These are phyloP conservation scores for Colletotrichum sp. DNA, from an alignment of 2,329 filamentous ascomycete species.

Conservation along the genomic window DNA sequence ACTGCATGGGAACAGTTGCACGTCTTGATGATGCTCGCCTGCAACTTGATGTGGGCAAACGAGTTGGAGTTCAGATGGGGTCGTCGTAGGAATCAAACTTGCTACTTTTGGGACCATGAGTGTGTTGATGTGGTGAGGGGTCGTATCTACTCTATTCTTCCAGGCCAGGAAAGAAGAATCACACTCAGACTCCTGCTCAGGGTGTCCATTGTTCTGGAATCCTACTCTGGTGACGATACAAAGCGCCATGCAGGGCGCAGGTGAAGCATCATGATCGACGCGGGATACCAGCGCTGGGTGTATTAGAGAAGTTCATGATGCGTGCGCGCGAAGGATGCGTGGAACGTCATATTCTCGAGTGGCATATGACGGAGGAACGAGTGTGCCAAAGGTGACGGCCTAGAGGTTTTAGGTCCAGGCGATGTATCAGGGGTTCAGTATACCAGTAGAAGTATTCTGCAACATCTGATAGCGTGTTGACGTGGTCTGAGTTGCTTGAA, in stretches of 20 bases:
- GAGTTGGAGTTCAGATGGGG: no score
- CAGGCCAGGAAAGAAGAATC: no score
- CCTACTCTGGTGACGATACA: accelerated
- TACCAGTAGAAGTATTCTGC: no score
- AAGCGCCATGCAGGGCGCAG: not conserved
- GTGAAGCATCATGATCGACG: not conserved
- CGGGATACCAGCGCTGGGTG: not conserved
- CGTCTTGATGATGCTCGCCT: no score
- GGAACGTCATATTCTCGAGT: not conserved
- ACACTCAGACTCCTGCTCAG: no score
- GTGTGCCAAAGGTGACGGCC: not conserved
- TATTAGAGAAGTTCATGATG: not conserved
- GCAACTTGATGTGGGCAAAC: no score
- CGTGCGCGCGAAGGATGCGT: no score
- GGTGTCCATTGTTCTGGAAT: accelerated
- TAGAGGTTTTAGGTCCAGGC: not conserved
- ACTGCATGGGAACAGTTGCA: not conserved
- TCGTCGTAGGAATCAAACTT: no score
- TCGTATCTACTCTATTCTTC: no score
- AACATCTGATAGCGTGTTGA: no score
- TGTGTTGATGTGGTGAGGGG: no score
- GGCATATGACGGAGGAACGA: not conserved
- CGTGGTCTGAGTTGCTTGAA: not conserved
- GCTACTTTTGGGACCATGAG: no score
- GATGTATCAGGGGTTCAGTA: not conserved